A percentile compares a stretch with the other conserved stretches of the same genome.
Conservation (phyloP, 139 green algal genomes). For the Chlorella sorokiniana region DNA sequence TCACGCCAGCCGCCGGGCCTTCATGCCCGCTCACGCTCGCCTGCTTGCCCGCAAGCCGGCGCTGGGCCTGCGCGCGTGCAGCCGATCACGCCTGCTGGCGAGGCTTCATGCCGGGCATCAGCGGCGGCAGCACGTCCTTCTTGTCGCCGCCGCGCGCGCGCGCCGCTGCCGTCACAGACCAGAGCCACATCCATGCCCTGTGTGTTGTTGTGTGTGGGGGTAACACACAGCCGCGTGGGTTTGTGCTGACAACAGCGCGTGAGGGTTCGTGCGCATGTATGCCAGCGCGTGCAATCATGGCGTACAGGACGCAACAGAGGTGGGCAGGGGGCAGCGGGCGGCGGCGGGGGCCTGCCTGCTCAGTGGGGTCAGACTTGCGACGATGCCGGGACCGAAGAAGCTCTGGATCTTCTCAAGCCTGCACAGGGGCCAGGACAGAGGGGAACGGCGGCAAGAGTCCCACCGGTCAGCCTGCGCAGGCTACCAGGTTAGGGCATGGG, state of each 20-base stretch:
- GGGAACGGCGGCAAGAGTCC: too few species aligned
- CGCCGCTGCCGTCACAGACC: constrained; percentile 75
- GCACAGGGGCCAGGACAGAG: neutral
- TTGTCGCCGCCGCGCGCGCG: constrained; percentile 67
- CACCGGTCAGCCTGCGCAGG: too few species aligned
- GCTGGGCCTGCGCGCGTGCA: neutral
- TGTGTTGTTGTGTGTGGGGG: too few species aligned
- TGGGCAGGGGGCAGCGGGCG: neutral
- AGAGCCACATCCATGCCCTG: constrained; percentile 78
- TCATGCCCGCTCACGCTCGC: too few species aligned
- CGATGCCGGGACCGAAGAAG: constrained; percentile 94
- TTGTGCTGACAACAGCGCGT: too few species aligned
- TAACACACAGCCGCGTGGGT: too few species aligned
- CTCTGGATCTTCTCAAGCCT: constrained; percentile 80
- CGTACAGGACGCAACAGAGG: neutral
- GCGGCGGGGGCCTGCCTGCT: constrained; percentile 15
- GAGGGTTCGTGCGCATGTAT: neutral
- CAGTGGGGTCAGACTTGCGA: constrained; percentile 49
- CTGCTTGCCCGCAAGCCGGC: too few species aligned
- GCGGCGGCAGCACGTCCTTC: constrained; percentile 89
- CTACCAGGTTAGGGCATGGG: too few species aligned
- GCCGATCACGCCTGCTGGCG: constrained; percentile 57
- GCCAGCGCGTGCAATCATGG: neutral
- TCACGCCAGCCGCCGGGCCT: too few species aligned
- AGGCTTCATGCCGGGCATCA: constrained; percentile 85